These are phyloP conservation scores for Bocquillonia castaneifolia DNA, from an alignment of 441 rosid genomes.

Conservation along the genomic window DNA sequence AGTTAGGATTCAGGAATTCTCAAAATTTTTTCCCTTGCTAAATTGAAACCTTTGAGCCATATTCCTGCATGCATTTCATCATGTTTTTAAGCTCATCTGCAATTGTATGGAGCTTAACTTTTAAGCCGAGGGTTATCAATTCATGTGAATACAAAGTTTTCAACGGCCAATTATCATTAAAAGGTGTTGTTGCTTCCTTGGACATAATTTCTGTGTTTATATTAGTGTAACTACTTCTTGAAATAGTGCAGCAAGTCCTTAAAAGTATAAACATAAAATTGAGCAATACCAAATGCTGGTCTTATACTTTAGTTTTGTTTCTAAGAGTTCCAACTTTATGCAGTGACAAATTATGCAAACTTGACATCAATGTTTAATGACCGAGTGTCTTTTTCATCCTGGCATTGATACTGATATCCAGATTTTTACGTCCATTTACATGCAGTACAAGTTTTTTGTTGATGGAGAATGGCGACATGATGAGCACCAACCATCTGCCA, in stretches of 20 bases:
- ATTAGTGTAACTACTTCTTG: neutral
- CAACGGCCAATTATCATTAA: no score
- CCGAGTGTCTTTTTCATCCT: neutral
- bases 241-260: neutral
- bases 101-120: neutral
- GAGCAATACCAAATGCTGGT: neutral
- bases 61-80: neutral
- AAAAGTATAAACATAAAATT: neutral
- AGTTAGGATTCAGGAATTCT: neutral
- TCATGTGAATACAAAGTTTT: no score
- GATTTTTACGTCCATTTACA: slow-evolving; percentile 7
- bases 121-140: neutral
- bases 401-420: neutral
- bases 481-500: slow-evolving; percentile 54
- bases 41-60: neutral
- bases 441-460: slow-evolving; percentile 68
- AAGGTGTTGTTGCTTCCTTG: no score
- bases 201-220: no score
- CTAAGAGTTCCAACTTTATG: neutral
- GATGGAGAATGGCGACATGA: slow-evolving; percentile 73
- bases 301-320: neutral
- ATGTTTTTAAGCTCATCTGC: neutral
- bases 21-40: neutral
- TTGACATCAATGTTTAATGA: neutral
- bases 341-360: neutral